Evolutionary conservation across 768 basidiomycete genomes (phyloP), one percentile per base, ranked within the genome.

Genomic region (Kwoniella sp.): DNA sequence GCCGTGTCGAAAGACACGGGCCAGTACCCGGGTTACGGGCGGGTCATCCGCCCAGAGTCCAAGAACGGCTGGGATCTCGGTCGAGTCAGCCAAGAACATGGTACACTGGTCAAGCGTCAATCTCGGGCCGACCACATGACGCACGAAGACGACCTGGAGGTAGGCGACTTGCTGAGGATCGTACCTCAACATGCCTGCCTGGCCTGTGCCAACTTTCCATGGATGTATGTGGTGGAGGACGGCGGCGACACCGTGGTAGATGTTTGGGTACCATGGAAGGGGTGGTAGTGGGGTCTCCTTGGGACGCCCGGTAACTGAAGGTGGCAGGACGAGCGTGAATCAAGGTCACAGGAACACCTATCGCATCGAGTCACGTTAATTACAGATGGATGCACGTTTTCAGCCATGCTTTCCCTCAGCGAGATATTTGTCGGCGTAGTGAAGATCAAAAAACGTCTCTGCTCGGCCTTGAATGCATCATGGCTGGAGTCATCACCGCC

Each of bases 181-280:
- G 76, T 89, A 32, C 87, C 87, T 10, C 88, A 91, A 71, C 87
- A 91, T 70, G 89, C 88, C 7, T 92, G 89, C 67, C 70, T 90
- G 60, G 88, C 83, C 39, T 80, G 86, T 17, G 87, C 89, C 17
- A 83, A 81, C 2, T 81, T 86, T 63, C 83, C 85, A 0, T 89
- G 86, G 87, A 88, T 84, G 70, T 89, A 89, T 66, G 77, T 90
- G 17, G 82, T 89, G 2, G 88, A 90, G 59, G 81, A 81, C 6
- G 77, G 68, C 76, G 26, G 53, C 0, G 64, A 70, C 20, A 39
- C 46, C 29, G 63, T 60, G 17, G 49, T 41, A 17, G 88, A 90
- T 71, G 76, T 90, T 25, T 90, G 89, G 89, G 83, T 89, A 37
- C 82, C 88, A 6, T 89, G 88, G 86, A 92, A 89, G 73, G 88